Evolutionary conservation across 345 rosid genomes (phyloP).

Genomic region (Rhizophora apiculata): DNA sequence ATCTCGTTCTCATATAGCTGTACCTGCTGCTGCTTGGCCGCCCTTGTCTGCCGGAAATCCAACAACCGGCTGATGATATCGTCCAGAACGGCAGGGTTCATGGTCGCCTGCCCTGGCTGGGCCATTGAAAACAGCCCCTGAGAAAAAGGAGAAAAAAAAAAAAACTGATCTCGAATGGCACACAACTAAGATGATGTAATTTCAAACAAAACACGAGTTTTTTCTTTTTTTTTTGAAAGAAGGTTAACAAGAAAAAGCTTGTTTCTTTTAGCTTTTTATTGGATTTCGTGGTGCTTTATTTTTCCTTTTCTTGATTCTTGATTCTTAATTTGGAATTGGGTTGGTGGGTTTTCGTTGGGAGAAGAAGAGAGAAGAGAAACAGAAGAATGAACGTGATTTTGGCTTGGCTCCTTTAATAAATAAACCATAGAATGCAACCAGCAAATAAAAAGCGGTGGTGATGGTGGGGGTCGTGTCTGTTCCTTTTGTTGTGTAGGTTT

Average conservation of each 20-base stretch:
- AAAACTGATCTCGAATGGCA: conserved; percentile 16
- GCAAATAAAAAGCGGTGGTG: too few relatives aligned
- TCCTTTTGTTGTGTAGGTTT: too few relatives aligned
- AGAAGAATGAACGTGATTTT: not conserved
- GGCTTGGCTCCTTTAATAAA: not conserved
- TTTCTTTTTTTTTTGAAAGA: too few relatives aligned
- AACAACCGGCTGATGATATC: conserved; percentile 63
- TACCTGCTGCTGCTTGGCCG: conserved; percentile 60
- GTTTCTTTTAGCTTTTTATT: conserved; percentile 17
- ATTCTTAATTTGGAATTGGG: conserved; percentile 7
- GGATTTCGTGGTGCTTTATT: not conserved
- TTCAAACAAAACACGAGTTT: too few relatives aligned
- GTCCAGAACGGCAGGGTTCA: conserved; percentile 64
- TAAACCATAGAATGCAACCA: too few relatives aligned
- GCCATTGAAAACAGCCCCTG: conserved; percentile 30
- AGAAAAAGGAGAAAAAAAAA: not conserved
- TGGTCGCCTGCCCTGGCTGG: conserved; percentile 53
- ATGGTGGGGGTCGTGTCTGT: too few relatives aligned
- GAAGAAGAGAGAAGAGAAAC: not conserved
- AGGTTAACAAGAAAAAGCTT: conserved; percentile 8
- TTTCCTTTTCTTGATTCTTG: not conserved
- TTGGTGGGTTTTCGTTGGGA: not conserved
- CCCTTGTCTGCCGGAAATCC: conserved; percentile 57
- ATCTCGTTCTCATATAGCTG: conserved; percentile 84
- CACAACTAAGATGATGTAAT: too few relatives aligned